These are phyloP conservation scores for Ophiostoma sp. DNA, from an alignment of 2,329 filamentous ascomycete species.

Conservation along the genomic window DNA sequence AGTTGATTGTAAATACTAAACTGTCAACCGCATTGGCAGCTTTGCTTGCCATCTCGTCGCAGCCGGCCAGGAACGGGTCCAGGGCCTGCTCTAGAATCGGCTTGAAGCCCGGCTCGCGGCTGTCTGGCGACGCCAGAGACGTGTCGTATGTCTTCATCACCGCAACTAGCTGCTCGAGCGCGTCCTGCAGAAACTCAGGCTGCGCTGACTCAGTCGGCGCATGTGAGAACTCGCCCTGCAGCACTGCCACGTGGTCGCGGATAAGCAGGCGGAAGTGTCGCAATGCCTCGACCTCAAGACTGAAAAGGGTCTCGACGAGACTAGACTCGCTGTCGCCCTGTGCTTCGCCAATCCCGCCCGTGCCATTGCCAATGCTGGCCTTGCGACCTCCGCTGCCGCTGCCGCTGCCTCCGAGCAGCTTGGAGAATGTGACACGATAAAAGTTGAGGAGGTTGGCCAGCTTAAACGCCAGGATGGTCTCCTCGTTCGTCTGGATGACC, in stretches of 20 bases:
- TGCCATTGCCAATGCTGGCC: not conserved
- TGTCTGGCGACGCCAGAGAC: slow-evolving; percentile 58
- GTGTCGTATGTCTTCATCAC: slow-evolving; percentile 86
- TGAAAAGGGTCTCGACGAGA: slow-evolving; percentile 62
- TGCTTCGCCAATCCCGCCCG: not conserved
- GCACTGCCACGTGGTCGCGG: slow-evolving; percentile 68
- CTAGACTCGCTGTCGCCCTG: slow-evolving; percentile 48
- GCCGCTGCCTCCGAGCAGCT: slow-evolving; percentile 56
- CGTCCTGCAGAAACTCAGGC: slow-evolving; percentile 74
- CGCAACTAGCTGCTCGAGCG: slow-evolving; percentile 67
- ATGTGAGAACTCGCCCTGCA: slow-evolving; percentile 66
- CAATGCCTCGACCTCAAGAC: slow-evolving; percentile 69
- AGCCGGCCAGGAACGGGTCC: slow-evolving; percentile 77
- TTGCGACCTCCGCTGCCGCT: not conserved
- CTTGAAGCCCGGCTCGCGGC: slow-evolving; percentile 64
- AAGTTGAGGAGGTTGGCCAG: slow-evolving; percentile 85
- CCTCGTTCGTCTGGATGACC: slow-evolving; percentile 86
- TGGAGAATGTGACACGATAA: slow-evolving; percentile 79
- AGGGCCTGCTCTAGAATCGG: slow-evolving; percentile 71
- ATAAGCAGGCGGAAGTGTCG: slow-evolving; percentile 77
- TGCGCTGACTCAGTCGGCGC: slow-evolving; percentile 67
- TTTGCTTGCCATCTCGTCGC: slow-evolving; percentile 59
- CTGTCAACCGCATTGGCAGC: slow-evolving; percentile 52
- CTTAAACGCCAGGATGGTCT: slow-evolving; percentile 81
- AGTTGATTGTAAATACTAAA: slow-evolving; percentile 70